Evolutionary conservation across 176 grass and related monocot genomes (phyloP).

Genomic region (Oryza brachyantha): DNA sequence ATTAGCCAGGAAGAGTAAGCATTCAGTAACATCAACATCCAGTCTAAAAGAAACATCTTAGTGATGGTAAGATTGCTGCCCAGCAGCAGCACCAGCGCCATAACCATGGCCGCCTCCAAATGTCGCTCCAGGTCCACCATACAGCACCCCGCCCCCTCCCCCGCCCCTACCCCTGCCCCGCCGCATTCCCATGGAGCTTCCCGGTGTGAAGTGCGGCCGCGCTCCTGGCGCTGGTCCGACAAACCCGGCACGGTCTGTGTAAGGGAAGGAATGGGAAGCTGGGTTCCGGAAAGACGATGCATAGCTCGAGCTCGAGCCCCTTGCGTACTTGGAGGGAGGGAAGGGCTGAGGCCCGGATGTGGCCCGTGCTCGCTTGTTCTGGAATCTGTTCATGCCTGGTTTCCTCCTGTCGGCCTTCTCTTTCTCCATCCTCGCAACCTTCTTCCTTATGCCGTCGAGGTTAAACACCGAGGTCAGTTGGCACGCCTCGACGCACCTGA

Average conservation of each 20-base stretch:
- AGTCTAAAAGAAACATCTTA: neutral
- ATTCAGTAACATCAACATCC: conserved; percentile 17
- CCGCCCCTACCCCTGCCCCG: no score
- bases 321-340: conserved; percentile 34
- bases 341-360: conserved; percentile 22
- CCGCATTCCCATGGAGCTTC: conserved; percentile 5
- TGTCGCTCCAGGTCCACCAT: conserved; percentile 35
- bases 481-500: conserved; percentile 70
- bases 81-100: conserved; percentile 6
- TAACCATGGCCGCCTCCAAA: conserved; percentile 18
- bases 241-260: conserved; percentile 14
- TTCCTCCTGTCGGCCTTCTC: conserved; percentile 65
- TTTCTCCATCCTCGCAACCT: conserved; percentile 51
- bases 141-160: conserved; percentile 1
- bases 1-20: conserved; percentile 16
- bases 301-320: conserved; percentile 36
- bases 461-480: conserved; percentile 58
- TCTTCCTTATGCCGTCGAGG: conserved; percentile 43
- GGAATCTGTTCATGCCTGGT: conserved; percentile 24
- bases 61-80: conserved; percentile 31
- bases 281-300: conserved; percentile 36
- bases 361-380: conserved; percentile 43
- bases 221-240: conserved; percentile 3
- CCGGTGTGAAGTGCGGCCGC: conserved; percentile 15
- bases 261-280: conserved; percentile 39